Evolutionary conservation across 108 stramenopile species (phyloP).

Genomic region (Asterionellopsis glacialis): DNA sequence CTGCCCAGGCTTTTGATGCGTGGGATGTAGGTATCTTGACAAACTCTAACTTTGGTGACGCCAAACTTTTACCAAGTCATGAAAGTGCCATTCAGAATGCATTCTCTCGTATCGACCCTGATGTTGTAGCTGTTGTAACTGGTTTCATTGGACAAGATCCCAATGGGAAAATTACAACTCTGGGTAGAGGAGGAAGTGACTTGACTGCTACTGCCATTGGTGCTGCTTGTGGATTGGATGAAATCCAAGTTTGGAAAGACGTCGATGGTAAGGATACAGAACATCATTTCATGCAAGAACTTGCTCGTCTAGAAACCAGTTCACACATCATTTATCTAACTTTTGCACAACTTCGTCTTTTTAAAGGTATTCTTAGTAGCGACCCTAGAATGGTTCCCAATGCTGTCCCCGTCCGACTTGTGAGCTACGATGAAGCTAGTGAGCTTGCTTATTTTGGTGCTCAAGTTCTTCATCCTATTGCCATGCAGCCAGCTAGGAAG

Average conservation of each 20-base stretch:
- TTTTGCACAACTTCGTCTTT: too few species aligned
- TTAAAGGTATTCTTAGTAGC: constrained; percentile 68
- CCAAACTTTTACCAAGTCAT: constrained; percentile 61
- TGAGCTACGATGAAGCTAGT: constrained; percentile 93
- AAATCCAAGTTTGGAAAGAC: constrained; percentile 99
- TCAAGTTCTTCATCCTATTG: constrained; percentile 93
- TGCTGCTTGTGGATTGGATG: constrained; percentile 75
- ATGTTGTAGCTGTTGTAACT: constrained; percentile 92
- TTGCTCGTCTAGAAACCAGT: too few species aligned
- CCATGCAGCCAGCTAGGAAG: constrained; percentile 90
- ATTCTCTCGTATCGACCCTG: constrained; percentile 73
- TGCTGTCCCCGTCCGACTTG: constrained; percentile 81
- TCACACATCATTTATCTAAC: too few species aligned
- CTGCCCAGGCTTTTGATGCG: constrained; percentile 91
- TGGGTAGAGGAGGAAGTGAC: constrained; percentile 94
- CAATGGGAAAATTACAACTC: constrained; percentile 86
- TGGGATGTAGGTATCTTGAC: constrained; percentile 94
- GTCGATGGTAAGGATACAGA: constrained; percentile 74
- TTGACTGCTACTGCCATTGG: constrained; percentile 94
- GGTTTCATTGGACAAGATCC: constrained; percentile 93
- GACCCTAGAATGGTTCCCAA: constrained; percentile 88
- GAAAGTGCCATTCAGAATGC: constrained; percentile 51
- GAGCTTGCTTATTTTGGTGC: constrained; percentile 99
- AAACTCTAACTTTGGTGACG: constrained; percentile 87
- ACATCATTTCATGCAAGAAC: too few species aligned